Evolutionary conservation across 768 basidiomycete species (phyloP), one percentile per base, ranked within the genome.

Genomic region (Fomitopsis serialis): DNA sequence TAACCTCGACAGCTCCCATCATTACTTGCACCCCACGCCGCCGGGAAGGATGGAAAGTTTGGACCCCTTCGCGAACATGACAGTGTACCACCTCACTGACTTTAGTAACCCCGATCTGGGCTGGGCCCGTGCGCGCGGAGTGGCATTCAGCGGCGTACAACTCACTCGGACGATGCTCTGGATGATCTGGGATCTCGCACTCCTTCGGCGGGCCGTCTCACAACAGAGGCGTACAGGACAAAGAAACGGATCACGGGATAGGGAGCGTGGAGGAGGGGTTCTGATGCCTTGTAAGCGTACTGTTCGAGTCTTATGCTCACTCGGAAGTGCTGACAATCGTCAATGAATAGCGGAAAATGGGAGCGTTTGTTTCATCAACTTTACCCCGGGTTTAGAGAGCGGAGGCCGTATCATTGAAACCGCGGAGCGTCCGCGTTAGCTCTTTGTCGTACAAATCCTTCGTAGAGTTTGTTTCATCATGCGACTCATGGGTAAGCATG

Each of bases 161-260:
- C 50, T 63, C 47, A 58, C 56, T 7, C 52, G 42, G 23, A 61
- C 62, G 12, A 50, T 54, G 21, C 34, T 63, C 12, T 63, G 62
- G 62, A 45, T 54, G 23, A 52, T 61, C 25, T 61, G 58, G 58
- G 55, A 63, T 36, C 42, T 57, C 21, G 53, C 24, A 36, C 46
- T 54, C 15, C 54, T 59, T 9, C 21, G 42, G 44, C 34, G 46
- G 3, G 47, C 48, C 24, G 44, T 55, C 3, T 27, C 37, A 24
- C 48, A 47, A 35, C 48, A 44, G 15, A 37, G 42, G 25, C 43
- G 23, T 32, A 25, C 42, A 19, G 52, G 46, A 29, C 25, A 25
- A 21, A 21, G 12, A 13, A 42, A 12, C 22, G 19, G 27, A 2
- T 34, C 21, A 15, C 6, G 24, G 17, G 15, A 25, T 2, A 29